These are phyloP conservation scores for Mucor saturninus DNA, from an alignment of 371 early-diverging fungal species.

Conservation along the genomic window DNA sequence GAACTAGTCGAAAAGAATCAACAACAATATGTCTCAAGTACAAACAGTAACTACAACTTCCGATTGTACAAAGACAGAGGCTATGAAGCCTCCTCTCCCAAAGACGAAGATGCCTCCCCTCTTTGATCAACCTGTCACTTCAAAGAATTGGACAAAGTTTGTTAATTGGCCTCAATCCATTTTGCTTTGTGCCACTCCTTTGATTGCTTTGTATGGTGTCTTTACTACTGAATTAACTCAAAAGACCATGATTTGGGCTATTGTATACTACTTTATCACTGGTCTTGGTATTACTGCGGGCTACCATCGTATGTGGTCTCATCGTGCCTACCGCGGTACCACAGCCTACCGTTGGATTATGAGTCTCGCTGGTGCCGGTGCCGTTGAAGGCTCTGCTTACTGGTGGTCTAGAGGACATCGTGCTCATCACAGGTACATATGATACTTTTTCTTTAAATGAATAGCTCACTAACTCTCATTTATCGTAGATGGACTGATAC, in stretches of 20 bases:
- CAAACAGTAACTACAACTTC: constrained; percentile 16
- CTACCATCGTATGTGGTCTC: constrained; percentile 86
- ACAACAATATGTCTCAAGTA: constrained; percentile 28
- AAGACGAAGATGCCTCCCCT: constrained; percentile 53
- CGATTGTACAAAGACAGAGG: constrained; percentile 53
- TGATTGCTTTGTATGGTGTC: constrained; percentile 82
- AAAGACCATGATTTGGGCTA: constrained; percentile 78
- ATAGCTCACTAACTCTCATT: constrained; percentile 1
- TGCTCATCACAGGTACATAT: constrained; percentile 84
- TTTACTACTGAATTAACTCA: constrained; percentile 66
- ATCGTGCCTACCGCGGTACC: constrained; percentile 75
- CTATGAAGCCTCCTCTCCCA: constrained; percentile 49
- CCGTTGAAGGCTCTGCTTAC: constrained; percentile 82
- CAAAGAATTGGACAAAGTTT: constrained; percentile 57
- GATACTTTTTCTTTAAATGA: background rate
- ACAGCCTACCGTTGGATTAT: constrained; percentile 62
- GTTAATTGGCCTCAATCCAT: constrained; percentile 85
- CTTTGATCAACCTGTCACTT: constrained; percentile 57
- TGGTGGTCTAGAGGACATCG: constrained; percentile 92
- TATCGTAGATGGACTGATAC: constrained; percentile 77
- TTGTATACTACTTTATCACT: constrained; percentile 82
- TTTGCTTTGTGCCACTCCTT: constrained; percentile 75
- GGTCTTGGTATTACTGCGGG: constrained; percentile 94
- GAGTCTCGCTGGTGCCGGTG: constrained; percentile 71
- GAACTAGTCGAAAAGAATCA: background rate